phyloP scores from a whole-genome alignment of 2,329 filamentous ascomycete species.

The Ustilaginoidea virens region DNA sequence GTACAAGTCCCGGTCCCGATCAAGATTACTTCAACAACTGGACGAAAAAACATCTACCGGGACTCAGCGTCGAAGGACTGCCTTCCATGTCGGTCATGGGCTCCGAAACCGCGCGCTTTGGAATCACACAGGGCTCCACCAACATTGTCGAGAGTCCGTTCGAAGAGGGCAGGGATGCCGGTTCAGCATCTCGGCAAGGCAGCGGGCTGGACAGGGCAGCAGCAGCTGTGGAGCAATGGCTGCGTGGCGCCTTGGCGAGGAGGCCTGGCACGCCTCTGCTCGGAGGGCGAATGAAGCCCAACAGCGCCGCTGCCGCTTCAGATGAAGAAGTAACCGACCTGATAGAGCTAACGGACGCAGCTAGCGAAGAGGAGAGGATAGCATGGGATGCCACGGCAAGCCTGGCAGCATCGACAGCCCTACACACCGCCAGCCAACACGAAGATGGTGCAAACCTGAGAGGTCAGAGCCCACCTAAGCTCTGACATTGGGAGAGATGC shows the following conservation, averaged over 20 bases:
- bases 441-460: conserved; percentile 21
- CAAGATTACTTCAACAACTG: conserved; percentile 74
- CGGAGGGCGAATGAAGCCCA: conserved; percentile 22
- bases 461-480: conserved; percentile 18
- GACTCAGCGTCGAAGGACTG: conserved; percentile 53
- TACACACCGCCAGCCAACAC: conserved; percentile 19
- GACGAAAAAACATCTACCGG: conserved; percentile 69
- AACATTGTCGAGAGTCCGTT: conserved; percentile 36
- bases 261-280: conserved; percentile 35
- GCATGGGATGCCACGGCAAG: conserved; percentile 7
- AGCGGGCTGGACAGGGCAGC: conserved; percentile 66
- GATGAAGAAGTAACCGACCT: conserved; percentile 38
- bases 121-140: conserved; percentile 27
- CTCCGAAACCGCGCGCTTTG: conserved; percentile 42
- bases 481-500: conserved; percentile 1
- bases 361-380: conserved; percentile 34
- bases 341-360: conserved; percentile 54
- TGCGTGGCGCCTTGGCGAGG: conserved; percentile 64
- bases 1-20: conserved; percentile 64
- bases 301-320: too few species aligned
- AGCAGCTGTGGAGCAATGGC: conserved; percentile 78
- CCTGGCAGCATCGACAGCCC: conserved; percentile 16
- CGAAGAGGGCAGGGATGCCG: conserved; percentile 28
- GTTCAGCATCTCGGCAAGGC: conserved; percentile 28
- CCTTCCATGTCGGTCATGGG: conserved; percentile 53